Evolutionary conservation across 139 green algal species (phyloP).

Genomic region (Auxenochlorella pyrenoidosa): DNA sequence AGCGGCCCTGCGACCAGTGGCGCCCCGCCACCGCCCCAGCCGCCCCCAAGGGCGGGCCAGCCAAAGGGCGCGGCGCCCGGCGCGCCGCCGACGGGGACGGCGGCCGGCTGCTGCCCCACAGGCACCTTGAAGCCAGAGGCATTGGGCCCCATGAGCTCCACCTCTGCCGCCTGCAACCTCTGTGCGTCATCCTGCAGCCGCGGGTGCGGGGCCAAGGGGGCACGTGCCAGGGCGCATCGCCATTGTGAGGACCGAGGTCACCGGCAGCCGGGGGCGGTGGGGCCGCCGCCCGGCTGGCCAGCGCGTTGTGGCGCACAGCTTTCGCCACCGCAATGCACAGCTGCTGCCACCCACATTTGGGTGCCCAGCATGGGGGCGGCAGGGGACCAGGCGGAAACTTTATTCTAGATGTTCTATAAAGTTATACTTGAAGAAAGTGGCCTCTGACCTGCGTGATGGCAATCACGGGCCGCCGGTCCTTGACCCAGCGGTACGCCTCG

Average conservation of each 20-base stretch:
- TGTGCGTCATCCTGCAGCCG: constrained; percentile 55
- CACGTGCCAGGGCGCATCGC: no score
- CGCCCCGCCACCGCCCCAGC: not conserved
- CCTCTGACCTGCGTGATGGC: not conserved
- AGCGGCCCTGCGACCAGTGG: not conserved
- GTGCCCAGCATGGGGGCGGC: no score
- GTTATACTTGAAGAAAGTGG: no score
- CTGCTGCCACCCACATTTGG: no score
- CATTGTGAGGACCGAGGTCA: no score
- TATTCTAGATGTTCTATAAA: no score
- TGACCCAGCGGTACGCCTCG: constrained; percentile 86
- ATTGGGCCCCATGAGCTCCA: constrained; percentile 58
- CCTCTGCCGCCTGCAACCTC: constrained; percentile 68
- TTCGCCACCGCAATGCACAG: no score
- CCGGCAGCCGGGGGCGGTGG: no score
- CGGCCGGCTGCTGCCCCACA: not conserved
- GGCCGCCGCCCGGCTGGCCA: no score
- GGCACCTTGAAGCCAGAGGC: constrained; percentile 50
- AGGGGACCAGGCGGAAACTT: no score
- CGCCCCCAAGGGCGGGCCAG: constrained; percentile 1
- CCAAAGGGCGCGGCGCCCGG: not conserved
- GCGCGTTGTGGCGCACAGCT: no score
- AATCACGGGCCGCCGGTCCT: constrained; percentile 63
- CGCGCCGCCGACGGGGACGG: not conserved
- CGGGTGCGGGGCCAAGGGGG: no score